Evolutionary conservation across 73 alveolate genomes (phyloP), one percentile per base, ranked within the genome.

Genomic region (Symbiodinium pilosum): DNA sequence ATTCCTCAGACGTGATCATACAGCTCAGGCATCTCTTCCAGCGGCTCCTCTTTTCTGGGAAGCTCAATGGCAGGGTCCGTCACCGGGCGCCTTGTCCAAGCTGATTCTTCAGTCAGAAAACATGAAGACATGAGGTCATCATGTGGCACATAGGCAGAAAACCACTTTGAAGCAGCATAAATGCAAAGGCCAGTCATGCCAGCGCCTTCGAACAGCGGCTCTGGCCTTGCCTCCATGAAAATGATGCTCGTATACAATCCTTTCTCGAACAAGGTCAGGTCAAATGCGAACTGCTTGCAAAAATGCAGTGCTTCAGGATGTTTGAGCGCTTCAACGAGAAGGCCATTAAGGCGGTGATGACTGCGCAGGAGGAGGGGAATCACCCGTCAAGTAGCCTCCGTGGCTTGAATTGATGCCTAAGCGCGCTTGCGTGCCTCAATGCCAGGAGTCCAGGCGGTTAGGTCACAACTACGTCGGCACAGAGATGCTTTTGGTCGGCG

Each of bases 401-500:
- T 52, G 69, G 69, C 69, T 52, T 52, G 69, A 12, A 20, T 52
- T 52, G 69, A 9, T 52, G 69, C 9, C 9, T 52, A 20, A 20
- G 28, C 20, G 69, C 69, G 9, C 28, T 20, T 52, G 9, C 28
- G 28, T 9, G 69, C 20, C 20, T 9, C 59, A 47, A 59, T 38
- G 52, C 30, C 52, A 88, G 95, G 95, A 88, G 87, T 88, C 95
- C 54, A 40, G 95, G 43, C 95, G 95, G 32, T 64, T 88, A 84
- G 99, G 99, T 36, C 92, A 93, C 99, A 93, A 93, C 92, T 81
- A 75, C 36, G 99, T 93, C 44, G 99, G 99, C 40, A 93, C 99
- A 36, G 99, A 93, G 99, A 73, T 51, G 92, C 84, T 93, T 20
- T 81, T 93, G 93, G 75, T 83, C 56, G 93, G 75, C 43, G 41